These are phyloP conservation scores for Lachancea quebecensis DNA, from an alignment of 805 yeast genomes.

Conservation along the genomic window DNA sequence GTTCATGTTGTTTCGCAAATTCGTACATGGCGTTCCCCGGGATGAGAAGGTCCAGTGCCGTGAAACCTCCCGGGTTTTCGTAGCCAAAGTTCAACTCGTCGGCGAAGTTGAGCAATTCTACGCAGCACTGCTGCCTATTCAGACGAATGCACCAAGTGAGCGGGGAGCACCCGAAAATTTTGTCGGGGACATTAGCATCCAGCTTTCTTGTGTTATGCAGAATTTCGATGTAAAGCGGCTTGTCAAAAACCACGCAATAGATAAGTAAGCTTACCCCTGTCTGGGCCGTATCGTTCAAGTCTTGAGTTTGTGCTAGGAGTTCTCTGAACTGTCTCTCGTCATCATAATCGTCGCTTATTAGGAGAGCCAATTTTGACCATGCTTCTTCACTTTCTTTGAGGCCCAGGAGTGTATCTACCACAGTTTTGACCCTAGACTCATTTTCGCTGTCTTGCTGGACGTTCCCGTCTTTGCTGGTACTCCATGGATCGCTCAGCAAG, in stretches of 20 bases:
- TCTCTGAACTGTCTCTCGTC: slow-evolving; percentile 18
- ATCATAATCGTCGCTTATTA: slow-evolving; percentile 18
- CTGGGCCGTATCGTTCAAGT: slow-evolving; percentile 19
- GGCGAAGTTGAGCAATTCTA: slow-evolving; percentile 50
- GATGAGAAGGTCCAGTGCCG: slow-evolving; percentile 50
- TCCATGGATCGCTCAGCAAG: slow-evolving; percentile 7
- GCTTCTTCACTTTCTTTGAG: slow-evolving; percentile 6
- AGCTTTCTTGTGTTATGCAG: slow-evolving; percentile 34
- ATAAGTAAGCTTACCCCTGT: slow-evolving; percentile 43
- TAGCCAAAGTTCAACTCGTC: slow-evolving; percentile 49
- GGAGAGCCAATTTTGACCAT: slow-evolving; percentile 20
- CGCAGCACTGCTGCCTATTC: slow-evolving; percentile 48
- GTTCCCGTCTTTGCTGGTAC: neutral
- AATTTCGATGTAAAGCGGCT: slow-evolving; percentile 43
- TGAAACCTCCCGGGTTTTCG: slow-evolving; percentile 22
- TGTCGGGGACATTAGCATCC: slow-evolving; percentile 47
- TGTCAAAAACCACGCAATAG: slow-evolving; percentile 50
- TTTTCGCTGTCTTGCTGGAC: neutral
- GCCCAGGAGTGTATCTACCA: neutral
- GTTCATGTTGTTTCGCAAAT: slow-evolving; percentile 49
- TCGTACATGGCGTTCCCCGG: slow-evolving; percentile 53
- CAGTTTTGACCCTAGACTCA: neutral
- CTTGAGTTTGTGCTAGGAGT: slow-evolving; percentile 10
- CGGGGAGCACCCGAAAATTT: slow-evolving; percentile 52
- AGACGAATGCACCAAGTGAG: slow-evolving; percentile 82